These are phyloP conservation scores for Sordaria brevicollis DNA, from an alignment of 495 filamentous ascomycete genomes.

Conservation along the genomic window DNA sequence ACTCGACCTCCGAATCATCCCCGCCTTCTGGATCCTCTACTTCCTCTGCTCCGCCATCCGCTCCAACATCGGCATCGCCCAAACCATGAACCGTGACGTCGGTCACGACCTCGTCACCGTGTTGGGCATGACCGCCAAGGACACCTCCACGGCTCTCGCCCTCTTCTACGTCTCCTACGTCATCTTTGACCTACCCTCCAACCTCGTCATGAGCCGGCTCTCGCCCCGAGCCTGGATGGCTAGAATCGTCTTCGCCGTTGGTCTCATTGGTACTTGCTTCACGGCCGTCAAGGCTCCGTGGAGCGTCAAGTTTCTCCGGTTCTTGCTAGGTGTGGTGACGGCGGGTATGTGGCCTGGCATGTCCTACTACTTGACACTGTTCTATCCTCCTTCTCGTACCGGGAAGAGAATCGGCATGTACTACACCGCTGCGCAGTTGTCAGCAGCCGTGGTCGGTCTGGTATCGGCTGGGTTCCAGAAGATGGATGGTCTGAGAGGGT, in stretches of 20 bases:
- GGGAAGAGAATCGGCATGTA: conserved; percentile 85
- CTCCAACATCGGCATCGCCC: conserved; percentile 80
- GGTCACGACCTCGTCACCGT: conserved; percentile 60
- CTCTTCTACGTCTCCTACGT: conserved; percentile 91
- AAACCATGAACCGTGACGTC: conserved; percentile 70
- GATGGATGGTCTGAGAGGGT: conserved; percentile 69
- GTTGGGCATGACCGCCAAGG: conserved; percentile 54
- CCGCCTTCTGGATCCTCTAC: conserved; percentile 89
- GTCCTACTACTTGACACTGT: conserved; percentile 86
- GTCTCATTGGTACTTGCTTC: conserved; percentile 73
- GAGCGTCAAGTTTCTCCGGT: conserved; percentile 85
- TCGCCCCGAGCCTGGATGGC: conserved; percentile 90
- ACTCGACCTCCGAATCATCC: conserved; percentile 74
- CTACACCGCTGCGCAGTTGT: conserved; percentile 82
- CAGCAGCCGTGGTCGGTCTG: conserved; percentile 79
- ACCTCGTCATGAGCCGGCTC: conserved; percentile 76
- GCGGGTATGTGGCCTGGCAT: conserved; percentile 95
- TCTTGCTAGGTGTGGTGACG: conserved; percentile 77
- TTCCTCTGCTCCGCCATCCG: conserved; percentile 87
- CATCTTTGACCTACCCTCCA: conserved; percentile 79
- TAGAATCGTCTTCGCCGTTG: conserved; percentile 79
- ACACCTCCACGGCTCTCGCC: conserved; percentile 73
- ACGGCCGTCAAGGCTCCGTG: conserved; percentile 69
- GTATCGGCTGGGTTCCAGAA: conserved; percentile 87
- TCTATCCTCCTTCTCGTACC: conserved; percentile 78